Conservation (phyloP, 2,329 filamentous ascomycete species). For the Diaporthe ampelina region DNA sequence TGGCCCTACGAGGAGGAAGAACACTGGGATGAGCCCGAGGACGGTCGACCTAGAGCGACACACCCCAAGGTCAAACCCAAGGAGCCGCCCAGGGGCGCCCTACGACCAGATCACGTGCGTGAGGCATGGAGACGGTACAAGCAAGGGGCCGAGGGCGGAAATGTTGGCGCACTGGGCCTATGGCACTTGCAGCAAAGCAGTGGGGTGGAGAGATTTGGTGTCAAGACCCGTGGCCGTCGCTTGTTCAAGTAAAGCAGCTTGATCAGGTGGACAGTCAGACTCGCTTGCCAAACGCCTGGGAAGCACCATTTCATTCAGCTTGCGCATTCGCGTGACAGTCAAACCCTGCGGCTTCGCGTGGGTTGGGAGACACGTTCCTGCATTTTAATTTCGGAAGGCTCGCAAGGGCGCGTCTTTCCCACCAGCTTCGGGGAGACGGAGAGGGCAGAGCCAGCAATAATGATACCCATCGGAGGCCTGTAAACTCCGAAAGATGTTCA, state of each 20-base stretch:
- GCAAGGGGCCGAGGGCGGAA: constrained; percentile 72
- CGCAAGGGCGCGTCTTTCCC: neutral
- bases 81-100: constrained; percentile 64
- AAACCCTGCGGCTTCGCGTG: neutral
- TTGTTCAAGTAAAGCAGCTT: constrained; percentile 63
- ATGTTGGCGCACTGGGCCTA: constrained; percentile 70
- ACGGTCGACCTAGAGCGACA: constrained; percentile 45
- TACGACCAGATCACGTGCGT: constrained; percentile 81
- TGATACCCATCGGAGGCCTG: constrained; percentile 29
- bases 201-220: constrained; percentile 72
- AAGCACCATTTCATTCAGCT: neutral
- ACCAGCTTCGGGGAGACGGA: neutral
- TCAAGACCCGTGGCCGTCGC: constrained; percentile 64
- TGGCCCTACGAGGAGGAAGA: constrained; percentile 52
- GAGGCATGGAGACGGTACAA: constrained; percentile 81
- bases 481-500: neutral
- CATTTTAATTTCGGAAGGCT: neutral
- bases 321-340: neutral
- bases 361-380: neutral
- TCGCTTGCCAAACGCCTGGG: neutral
- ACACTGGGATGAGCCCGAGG: constrained; percentile 40
- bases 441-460: neutral
- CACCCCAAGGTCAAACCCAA: constrained; percentile 52
- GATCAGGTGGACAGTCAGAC: neutral
- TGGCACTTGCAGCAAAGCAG: constrained; percentile 73